Base-by-base conservation (phyloP, 164 flowering plant species). In the Tinospora cordifolia region DNA sequence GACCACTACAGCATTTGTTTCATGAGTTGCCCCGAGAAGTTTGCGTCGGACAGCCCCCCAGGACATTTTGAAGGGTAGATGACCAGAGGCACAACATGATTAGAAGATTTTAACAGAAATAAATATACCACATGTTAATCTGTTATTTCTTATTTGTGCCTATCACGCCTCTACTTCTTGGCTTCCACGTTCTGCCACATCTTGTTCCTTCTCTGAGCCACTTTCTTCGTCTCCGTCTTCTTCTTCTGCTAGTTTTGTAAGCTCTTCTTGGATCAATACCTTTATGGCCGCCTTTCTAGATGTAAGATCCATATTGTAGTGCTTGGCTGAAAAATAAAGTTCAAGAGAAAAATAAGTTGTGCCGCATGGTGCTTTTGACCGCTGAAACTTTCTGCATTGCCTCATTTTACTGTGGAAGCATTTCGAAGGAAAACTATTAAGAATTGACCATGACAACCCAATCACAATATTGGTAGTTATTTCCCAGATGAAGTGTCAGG, bases 191-290 rank as follows among this genome's bases (percentile, higher is more conserved):
- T 74, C 66, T 15, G 62, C n/a, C n/a, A n/a, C 58, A 19, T 54
- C 65, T 17, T 76, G 73, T 30, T 79, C 76, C 71, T 79, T 71
- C 7, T 73, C 81, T 8, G 54, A 60, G 24, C 65, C 76, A 10
- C 62, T 39, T 41, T 74, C 78, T 0, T 69, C 86, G 11, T 85
- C 90, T 8, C 84, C 91, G 19, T 86, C 88, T 0, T 88, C 96
- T 3, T 80, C 91, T 68, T 88, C 93, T 21, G 97, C 94, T 72
- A 93, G 81, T 79, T 89, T 93, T 1, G 96, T 90, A 7, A 93
- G 90, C 78, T 93, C 97, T 60, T 90, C 91, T 74, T 90, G 91
- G 71, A 93, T 91, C 87, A 91, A 80, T 24, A 83, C 74, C 80
- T 93, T 93, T 80, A 90, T 85, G 0, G 84, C 81, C 36, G 87